Percentiles rank a stretch among this genome's conserved stretches.
Conservation (phyloP, 192 early-diverging fungal species). For the Kickxella alabastrina region DNA sequence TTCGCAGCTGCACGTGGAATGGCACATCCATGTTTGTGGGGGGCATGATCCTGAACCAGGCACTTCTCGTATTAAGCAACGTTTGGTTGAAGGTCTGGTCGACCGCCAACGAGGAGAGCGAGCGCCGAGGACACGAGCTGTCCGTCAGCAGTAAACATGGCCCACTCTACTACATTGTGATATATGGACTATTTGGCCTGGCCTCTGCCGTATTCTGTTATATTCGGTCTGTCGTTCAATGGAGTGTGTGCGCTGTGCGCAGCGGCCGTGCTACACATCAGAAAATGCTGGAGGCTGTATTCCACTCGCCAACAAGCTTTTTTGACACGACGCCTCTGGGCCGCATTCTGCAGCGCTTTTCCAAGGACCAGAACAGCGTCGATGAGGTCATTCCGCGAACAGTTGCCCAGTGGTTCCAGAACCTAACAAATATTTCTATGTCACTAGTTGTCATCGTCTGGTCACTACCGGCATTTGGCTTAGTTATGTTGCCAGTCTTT, state of each 20-base stretch:
- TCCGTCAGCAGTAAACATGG: constrained; percentile 5
- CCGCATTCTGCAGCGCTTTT: constrained; percentile 84
- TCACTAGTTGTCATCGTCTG: constrained; percentile 51
- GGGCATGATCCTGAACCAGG: constrained; percentile 56
- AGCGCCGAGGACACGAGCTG: constrained; percentile 11
- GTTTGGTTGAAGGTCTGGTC: constrained; percentile 73
- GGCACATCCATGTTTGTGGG: constrained; percentile 57
- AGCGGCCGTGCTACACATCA: constrained; percentile 70
- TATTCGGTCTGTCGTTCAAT: constrained; percentile 68
- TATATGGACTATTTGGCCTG: constrained; percentile 76
- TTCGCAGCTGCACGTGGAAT: constrained; percentile 64
- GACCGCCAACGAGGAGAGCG: constrained; percentile 52
- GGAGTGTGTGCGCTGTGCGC: constrained; percentile 75
- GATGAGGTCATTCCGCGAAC: constrained; percentile 67
- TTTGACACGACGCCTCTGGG: constrained; percentile 77
- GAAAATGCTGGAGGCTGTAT: constrained; percentile 70
- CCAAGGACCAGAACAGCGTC: constrained; percentile 77
- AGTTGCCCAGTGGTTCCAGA: constrained; percentile 53
- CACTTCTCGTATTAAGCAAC: constrained; percentile 54
- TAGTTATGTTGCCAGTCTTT: constrained; percentile 51
- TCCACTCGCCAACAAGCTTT: constrained; percentile 61
- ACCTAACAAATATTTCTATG: constrained; percentile 25
- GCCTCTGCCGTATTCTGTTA: constrained; percentile 61
- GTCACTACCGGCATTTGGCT: constrained; percentile 50
- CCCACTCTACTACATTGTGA: constrained; percentile 61